phyloP scores from a whole-genome alignment of 331 rosid species.

The Erythrophleum ivorense region DNA sequence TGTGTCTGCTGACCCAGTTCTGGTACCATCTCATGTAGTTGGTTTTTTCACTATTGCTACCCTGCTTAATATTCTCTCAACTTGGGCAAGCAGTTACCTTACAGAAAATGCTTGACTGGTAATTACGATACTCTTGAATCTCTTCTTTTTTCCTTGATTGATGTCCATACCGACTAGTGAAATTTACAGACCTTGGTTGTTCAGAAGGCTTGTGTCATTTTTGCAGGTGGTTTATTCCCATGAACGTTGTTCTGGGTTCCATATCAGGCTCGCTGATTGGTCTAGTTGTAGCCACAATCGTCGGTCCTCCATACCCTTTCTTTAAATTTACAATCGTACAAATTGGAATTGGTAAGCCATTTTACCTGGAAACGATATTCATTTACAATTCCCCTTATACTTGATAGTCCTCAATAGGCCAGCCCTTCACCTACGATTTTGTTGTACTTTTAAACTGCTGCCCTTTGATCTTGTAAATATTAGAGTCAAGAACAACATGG shows the following conservation, averaged over 20 bases:
- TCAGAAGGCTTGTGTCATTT: neutral
- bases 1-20: neutral
- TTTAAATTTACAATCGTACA: conserved; percentile 89
- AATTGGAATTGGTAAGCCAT: conserved; percentile 81
- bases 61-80: conserved; percentile 92
- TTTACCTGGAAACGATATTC: conserved; percentile 13
- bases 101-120: conserved; percentile 87
- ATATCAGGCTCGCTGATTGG: conserved; percentile 86
- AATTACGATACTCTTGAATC: conserved; percentile 19
- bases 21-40: conserved; percentile 58
- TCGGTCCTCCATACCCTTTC: conserved; percentile 92
- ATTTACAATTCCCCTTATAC: neutral
- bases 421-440: neutral
- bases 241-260: conserved; percentile 74
- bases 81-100: conserved; percentile 87
- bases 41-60: conserved; percentile 91
- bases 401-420: neutral
- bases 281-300: conserved; percentile 63
- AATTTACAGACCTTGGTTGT: neutral
- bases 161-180: neutral
- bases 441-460: neutral
- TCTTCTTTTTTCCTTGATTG: neutral
- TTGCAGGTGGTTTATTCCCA: conserved; percentile 98
- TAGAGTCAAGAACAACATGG: neutral
- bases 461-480: neutral